A percentile compares a stretch with the other conserved stretches of the same genome.
Conservation (phyloP, 192 early-diverging fungal species). For the Entomortierella beljakovae region DNA sequence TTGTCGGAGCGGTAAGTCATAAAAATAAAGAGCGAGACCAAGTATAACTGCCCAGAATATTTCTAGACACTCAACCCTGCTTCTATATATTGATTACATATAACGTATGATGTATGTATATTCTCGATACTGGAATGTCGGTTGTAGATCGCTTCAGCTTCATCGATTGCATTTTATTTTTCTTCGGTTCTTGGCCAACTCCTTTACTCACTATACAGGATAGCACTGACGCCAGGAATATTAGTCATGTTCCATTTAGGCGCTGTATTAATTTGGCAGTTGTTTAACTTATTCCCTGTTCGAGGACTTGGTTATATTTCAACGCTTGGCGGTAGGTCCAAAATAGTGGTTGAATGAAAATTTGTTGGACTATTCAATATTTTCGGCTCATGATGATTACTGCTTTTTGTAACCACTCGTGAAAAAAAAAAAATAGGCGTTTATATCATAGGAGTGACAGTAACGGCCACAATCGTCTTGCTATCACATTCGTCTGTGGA, state of each 20-base stretch:
- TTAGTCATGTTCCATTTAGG: constrained; percentile 46
- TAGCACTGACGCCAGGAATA: constrained; percentile 26
- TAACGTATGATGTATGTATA: too few relatives aligned
- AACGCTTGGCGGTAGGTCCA: constrained; percentile 14
- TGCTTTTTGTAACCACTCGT: background rate
- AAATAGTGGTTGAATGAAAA: background rate
- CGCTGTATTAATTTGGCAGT: constrained; percentile 30
- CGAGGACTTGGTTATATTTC: constrained; percentile 33
- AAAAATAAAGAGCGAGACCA: background rate
- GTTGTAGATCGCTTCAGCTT: constrained; percentile 10
- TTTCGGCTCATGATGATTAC: background rate
- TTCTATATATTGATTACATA: background rate
- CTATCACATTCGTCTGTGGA: constrained; percentile 18
- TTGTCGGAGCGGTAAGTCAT: constrained; percentile 32
- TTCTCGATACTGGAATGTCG: background rate
- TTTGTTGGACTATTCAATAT: background rate
- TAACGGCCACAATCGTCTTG: constrained; percentile 24
- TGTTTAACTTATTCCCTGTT: constrained; percentile 29
- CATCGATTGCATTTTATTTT: constrained; percentile 45
- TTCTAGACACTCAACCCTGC: background rate
- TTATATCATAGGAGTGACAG: constrained; percentile 17
- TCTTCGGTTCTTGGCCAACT: constrained; percentile 24
- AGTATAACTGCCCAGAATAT: background rate
- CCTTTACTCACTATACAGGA: constrained; percentile 12
- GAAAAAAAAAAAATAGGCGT: constrained; percentile 8